Evolutionary conservation across 352 stramenopile genomes (phyloP).

Genomic region (Phytophthora kernoviae): DNA sequence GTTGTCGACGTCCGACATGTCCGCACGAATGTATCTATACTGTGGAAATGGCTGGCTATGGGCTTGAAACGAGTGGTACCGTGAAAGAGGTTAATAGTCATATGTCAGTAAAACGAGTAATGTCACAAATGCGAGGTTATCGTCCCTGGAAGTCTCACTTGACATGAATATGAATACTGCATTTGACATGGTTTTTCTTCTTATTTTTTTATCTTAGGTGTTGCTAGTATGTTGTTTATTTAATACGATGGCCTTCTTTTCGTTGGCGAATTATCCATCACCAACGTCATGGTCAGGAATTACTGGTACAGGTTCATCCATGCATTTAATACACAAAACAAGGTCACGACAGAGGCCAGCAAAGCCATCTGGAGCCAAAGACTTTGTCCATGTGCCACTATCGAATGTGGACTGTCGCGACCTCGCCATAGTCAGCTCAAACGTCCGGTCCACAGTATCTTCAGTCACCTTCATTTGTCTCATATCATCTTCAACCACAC

Average conservation of each 20-base stretch:
- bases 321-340: conserved; percentile 7
- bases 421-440: neutral
- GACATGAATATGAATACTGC: too few species aligned
- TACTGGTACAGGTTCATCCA: neutral
- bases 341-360: conserved; percentile 5
- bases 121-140: neutral
- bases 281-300: too few species aligned
- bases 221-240: too few species aligned
- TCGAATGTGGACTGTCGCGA: conserved; percentile 10
- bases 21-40: conserved; percentile 2
- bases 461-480: neutral
- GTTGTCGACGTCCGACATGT: conserved; percentile 40
- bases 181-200: too few species aligned
- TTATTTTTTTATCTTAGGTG: too few species aligned
- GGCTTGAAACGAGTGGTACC: conserved; percentile 1
- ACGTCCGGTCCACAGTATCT: neutral
- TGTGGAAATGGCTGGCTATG: conserved; percentile 30
- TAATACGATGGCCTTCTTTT: conserved; percentile 3
- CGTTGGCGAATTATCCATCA: too few species aligned
- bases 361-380: conserved; percentile 18
- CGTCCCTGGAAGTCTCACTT: too few species aligned
- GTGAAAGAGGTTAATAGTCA: neutral
- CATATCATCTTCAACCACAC: neutral
- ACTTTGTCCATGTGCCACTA: conserved; percentile 9
- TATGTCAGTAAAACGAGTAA: neutral